These are phyloP conservation scores for Allantophomopsis lycopodina DNA, from an alignment of 2,329 filamentous ascomycete species.

Conservation along the genomic window DNA sequence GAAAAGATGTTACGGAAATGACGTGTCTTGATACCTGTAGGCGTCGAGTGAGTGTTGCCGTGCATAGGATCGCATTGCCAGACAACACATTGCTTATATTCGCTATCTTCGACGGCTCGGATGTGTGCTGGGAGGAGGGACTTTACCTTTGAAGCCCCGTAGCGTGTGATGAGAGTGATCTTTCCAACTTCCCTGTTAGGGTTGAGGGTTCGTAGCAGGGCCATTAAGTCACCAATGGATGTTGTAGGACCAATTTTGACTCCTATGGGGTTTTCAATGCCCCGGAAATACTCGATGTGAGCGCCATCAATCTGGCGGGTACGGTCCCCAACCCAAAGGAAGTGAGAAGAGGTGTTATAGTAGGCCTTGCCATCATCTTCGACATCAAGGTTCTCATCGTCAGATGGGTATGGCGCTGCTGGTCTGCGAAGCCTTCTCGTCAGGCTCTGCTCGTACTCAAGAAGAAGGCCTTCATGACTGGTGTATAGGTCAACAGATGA, in stretches of 20 bases:
- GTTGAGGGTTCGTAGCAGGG: slow-evolving; percentile 75
- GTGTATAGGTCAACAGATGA: slow-evolving; percentile 93
- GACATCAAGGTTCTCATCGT: slow-evolving; percentile 4
- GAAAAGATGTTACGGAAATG: slow-evolving; percentile 82
- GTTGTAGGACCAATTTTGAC: slow-evolving; percentile 93
- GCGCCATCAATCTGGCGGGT: slow-evolving; percentile 87
- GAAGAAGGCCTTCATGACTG: slow-evolving; percentile 82
- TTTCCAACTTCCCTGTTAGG: slow-evolving; percentile 74
- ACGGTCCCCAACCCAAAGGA: slow-evolving; percentile 96
- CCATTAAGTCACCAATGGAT: slow-evolving; percentile 58
- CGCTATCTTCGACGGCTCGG: slow-evolving; percentile 70
- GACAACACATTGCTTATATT: slow-evolving; percentile 53
- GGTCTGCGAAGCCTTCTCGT: slow-evolving; percentile 64
- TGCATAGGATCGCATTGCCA: slow-evolving; percentile 99
- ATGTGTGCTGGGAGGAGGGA: slow-evolving; percentile 74
- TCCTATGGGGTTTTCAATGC: slow-evolving; percentile 89
- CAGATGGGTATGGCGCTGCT: slow-evolving; percentile 15
- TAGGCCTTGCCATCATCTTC: slow-evolving; percentile 36
- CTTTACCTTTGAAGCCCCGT: slow-evolving; percentile 68
- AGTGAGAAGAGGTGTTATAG: slow-evolving; percentile 92
- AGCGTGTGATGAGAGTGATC: slow-evolving; percentile 90
- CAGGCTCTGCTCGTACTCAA: slow-evolving; percentile 87
- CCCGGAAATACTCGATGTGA: slow-evolving; percentile 95
- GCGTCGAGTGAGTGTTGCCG: slow-evolving; percentile 60
- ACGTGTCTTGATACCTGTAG: slow-evolving; percentile 76